Base-by-base conservation (phyloP, 192 early-diverging fungal genomes). In the Entomortierella parvispora region DNA sequence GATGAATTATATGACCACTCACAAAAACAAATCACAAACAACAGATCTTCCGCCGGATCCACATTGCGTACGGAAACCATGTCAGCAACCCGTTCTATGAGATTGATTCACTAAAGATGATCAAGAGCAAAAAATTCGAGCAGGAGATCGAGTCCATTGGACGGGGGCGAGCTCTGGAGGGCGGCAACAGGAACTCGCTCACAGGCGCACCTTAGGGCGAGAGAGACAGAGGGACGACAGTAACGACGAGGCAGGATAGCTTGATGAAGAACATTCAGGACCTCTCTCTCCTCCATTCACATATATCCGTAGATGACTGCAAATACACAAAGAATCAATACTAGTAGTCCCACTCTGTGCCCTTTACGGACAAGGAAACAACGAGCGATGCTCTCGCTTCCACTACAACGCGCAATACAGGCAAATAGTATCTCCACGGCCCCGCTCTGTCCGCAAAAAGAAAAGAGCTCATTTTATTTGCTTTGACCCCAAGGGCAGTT, bases 61-160 rank as follows among this genome's bases (percentile, higher is more conserved):
- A 96, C 75, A 85, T 84, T n/a, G 92, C 92, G 0, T 97, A 94
- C 78, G 86, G 93, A 7, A 75, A 84, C 17, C 82, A 93, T 42
- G 88, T 92, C 2, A 93, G 92, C 43, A 96, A 96, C 76, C 96
- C 96, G 23, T 97, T 97, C 70, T 91, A 90, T 51, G 92, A 92
- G 23, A 68, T 84, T 23, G 89, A 92, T 55, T 80, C 81, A 17
- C 79, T 80, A 47, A 84, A 87, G 44, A 81, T 85, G 45, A 82
- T 90, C 58, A 61, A 59, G 31, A 87, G 85, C 34, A 79, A 80
- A 56, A 71, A 69, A 45, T 90, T 93, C 69, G 71, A 85, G 15
- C 72, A 63, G 10, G 82, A 85, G 28, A 90, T 92, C 44, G 87
- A 88, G 31, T 58, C 81, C 50, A 85, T 92, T 70, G 88, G 83